Conservation (phyloP, 2,329 filamentous ascomycete genomes). For the Teratosphaeria zuluensis region DNA sequence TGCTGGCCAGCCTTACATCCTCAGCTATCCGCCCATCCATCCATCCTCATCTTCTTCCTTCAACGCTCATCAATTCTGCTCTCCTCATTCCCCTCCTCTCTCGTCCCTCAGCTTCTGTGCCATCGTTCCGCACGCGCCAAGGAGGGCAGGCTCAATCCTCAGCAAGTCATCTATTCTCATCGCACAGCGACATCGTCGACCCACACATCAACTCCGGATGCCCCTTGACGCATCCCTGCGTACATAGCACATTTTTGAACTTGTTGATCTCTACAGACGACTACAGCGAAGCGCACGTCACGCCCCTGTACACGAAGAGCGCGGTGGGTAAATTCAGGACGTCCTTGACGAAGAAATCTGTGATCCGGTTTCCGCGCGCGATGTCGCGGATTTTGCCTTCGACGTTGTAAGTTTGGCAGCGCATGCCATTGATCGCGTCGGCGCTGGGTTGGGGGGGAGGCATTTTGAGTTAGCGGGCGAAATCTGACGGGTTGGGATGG, state of each 20-base stretch:
- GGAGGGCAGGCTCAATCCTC: background rate
- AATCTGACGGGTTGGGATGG: background rate
- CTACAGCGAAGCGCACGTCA: background rate
- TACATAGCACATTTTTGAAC: background rate
- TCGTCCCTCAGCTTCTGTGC: too few species aligned
- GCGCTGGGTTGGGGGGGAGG: background rate
- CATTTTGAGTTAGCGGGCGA: background rate
- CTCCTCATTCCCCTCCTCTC: background rate
- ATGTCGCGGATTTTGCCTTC: background rate
- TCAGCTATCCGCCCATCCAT: background rate
- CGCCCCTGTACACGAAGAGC: background rate
- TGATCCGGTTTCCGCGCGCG: background rate
- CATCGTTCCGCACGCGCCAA: background rate
- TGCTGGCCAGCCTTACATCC: background rate
- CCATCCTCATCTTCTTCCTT: background rate
- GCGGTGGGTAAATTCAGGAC: background rate
- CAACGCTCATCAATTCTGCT: background rate
- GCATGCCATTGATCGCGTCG: background rate
- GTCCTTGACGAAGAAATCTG: background rate
- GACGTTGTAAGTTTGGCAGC: background rate
- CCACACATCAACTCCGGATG: background rate
- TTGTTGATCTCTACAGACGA: background rate
- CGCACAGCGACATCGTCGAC: background rate
- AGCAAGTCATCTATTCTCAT: background rate
- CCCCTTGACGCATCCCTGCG: background rate